phyloP scores from a whole-genome alignment of 345 rosid species.

The Clausena lansium region DNA sequence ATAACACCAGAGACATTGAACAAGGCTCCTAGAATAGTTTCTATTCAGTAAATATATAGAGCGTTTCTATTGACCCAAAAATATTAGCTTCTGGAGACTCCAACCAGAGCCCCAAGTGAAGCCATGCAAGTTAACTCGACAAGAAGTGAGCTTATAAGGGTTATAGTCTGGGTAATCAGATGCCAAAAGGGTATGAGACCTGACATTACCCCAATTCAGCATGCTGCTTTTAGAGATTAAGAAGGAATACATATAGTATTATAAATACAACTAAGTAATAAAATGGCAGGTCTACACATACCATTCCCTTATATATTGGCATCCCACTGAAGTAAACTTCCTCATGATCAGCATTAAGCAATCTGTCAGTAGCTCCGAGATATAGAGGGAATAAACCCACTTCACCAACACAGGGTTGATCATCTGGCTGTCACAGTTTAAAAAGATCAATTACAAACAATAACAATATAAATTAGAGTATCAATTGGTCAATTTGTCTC shows the following conservation, averaged over 20 bases:
- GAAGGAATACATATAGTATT: slow-evolving; percentile 13
- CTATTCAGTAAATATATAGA: neutral
- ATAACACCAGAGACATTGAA: neutral
- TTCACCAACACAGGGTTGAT: slow-evolving; percentile 74
- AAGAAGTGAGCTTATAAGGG: neutral
- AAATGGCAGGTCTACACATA: slow-evolving; percentile 36
- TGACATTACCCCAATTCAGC: neutral
- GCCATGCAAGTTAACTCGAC: neutral
- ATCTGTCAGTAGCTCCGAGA: slow-evolving; percentile 72
- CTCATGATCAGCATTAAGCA: slow-evolving; percentile 80
- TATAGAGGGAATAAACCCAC: slow-evolving; percentile 66
- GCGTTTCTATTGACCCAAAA: neutral
- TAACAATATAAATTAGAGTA: neutral
- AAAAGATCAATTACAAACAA: slow-evolving; percentile 6
- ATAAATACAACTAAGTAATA: too few relatives aligned
- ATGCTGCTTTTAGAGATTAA: neutral
- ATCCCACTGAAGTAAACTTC: slow-evolving; percentile 80
- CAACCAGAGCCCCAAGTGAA: neutral
- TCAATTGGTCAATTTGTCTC: neutral
- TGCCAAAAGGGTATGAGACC: neutral
- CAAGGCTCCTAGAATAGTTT: neutral
- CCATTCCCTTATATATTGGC: slow-evolving; percentile 72
- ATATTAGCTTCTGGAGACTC: neutral
- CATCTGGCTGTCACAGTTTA: slow-evolving; percentile 55
- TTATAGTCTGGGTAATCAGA: neutral